Evolutionary conservation across 495 filamentous ascomycete genomes (phyloP), one percentile per base, ranked within the genome.

Genomic region (Penicillium flavigenum): DNA sequence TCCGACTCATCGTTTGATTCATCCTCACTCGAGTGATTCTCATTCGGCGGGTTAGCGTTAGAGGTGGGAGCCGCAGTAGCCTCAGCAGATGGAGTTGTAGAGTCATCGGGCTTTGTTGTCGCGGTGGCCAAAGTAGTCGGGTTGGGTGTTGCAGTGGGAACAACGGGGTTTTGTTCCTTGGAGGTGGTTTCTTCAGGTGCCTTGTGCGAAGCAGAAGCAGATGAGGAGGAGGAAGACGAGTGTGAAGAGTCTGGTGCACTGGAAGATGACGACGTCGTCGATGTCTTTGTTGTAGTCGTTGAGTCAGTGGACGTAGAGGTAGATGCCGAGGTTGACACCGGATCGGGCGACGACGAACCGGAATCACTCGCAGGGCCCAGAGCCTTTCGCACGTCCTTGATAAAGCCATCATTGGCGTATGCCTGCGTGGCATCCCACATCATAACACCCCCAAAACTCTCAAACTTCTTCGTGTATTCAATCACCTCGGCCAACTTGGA

Each of bases 381-480:
- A 20, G 67, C 63, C 29, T 65, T 53, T n/a, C 47, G 54, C 22
- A 84, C 68, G 31, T 62, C 64, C 29, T 71, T 68, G 58, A 88
- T 66, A 63, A 85, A 86, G 7, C 84, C 84, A 9, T 59, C 7
- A 64, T 89, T 89, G 32, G 65, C 70, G 62, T 81, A 83, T 1
- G 81, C 83, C 72, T 86, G 83, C 12, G 72, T 81, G 60, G 80
- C 80, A 75, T 90, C 87, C 87, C 86, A 90, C 63, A 87, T 74
- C 87, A 89, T 88, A 4, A 88, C 78, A 22, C 87, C 87, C 8
- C 86, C 86, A 60, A 89, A 86, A 65, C 81, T 86, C 2, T 72
- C 62, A 64, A 83, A 85, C 42, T 70, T 67, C 71, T 81, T 77
- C 55, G 69, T 66, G 60, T 81, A 83, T 36, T 68, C 29, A 52